These are phyloP conservation scores for Nicotiana sylvestris DNA, from an alignment of 257 asterid species.

Conservation along the genomic window DNA sequence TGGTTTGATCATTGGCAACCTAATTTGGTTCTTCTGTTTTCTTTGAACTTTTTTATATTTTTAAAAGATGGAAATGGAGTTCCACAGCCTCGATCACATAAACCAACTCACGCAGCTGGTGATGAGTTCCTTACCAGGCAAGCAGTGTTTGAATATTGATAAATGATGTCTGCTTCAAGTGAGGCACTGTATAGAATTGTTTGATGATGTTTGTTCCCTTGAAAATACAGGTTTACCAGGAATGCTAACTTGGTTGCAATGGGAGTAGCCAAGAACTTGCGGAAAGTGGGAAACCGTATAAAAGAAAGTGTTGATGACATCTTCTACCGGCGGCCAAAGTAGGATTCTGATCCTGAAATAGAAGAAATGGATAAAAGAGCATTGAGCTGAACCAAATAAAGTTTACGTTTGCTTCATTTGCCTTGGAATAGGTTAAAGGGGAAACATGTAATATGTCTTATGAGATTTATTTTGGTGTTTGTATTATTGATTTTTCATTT, in stretches of 20 bases:
- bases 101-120: conserved; percentile 50
- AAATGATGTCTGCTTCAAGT: neutral
- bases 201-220: neutral
- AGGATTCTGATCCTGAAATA: conserved; percentile 8
- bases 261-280: conserved; percentile 70
- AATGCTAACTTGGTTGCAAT: conserved; percentile 75
- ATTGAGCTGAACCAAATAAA: neutral
- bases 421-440: neutral
- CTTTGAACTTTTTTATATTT: neutral
- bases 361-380: neutral
- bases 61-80: conserved; percentile 46
- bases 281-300: conserved; percentile 66
- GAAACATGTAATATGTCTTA: neutral
- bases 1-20: neutral
- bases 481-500: too few species aligned
- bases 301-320: conserved; percentile 57
- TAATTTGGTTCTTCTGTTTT: neutral
- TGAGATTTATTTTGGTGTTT: neutral
- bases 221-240: conserved; percentile 48
- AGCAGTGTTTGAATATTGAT: conserved; percentile 14
- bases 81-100: conserved; percentile 58
- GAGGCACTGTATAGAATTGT: neutral
- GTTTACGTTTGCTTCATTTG: neutral
- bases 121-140: conserved; percentile 82
- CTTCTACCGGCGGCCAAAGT: conserved; percentile 64